Evolutionary conservation across 306 rosid genomes (phyloP), one percentile per base, ranked within the genome.

Genomic region (Fragaria vesca): DNA sequence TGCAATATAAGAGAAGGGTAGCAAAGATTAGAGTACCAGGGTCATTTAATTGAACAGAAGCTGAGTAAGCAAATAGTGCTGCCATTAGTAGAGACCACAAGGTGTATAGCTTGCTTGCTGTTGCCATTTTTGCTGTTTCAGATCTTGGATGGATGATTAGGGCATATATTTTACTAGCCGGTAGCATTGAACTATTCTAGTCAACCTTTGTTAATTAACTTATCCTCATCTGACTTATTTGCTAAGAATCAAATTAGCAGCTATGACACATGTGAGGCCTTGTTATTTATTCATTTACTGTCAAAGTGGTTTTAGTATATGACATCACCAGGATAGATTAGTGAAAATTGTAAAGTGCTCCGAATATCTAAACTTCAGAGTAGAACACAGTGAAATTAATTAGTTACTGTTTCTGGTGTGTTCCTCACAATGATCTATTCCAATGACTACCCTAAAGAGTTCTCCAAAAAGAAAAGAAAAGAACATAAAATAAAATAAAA

Each of bases 11-110:
- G 61, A 51, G 71, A 66, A 61, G 15, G 36, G 75, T 32, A 5
- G 45, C 20, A 42, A 26, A 71, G 72, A 69, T 61, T 58, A 38
- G 48, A 51, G 43, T 86, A 89, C 95, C 89, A 46, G 73, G 82
- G 79, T 90, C 97, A 69, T 92, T 81, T 57, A 88, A 74, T 78
- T 92, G 95, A 67, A 84, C 88, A 47, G 88, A 85, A 18, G 93
- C 91, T n/a, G 91, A 88, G 86, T 87, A 88, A 74, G 90, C 88
- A 73, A 92, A 92, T 43, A 92, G 90, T 58, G 76, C 52, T 60
- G 91, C 88, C 90, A 88, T 87, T 21, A 81, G 76, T 16, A 90
- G 61, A 75, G 91, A 88, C 50, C 88, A 85, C 16, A 77, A 45
- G 68, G 61, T 73, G 78, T 76, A 73, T 57, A 81, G 58, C 50